A percentile compares a stretch with the other conserved stretches of the same genome.
These are phyloP conservation scores for Debaryomyces tyrocola DNA, from an alignment of 805 yeast genomes.

Conservation along the genomic window DNA sequence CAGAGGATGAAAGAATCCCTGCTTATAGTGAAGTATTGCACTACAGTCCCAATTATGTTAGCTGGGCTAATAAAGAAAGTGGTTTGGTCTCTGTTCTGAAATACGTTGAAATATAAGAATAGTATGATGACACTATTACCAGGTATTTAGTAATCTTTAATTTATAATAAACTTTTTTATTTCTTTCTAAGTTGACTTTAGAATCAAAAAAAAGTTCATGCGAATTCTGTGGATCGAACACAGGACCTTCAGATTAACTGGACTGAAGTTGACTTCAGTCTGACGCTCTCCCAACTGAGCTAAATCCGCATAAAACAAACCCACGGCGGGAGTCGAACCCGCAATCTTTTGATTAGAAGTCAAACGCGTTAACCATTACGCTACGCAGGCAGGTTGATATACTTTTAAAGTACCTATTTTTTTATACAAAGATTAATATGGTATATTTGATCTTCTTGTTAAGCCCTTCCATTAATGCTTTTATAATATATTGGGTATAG, in stretches of 20 bases:
- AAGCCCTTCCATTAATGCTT: too few relatives aligned
- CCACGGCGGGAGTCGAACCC: constrained; percentile 61
- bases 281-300: constrained; percentile 43
- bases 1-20: constrained; percentile 47
- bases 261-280: constrained; percentile 31
- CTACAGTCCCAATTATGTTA: constrained; percentile 63
- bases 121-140: neutral
- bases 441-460: too few relatives aligned
- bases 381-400: constrained; percentile 33
- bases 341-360: constrained; percentile 66
- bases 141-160: neutral
- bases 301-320: constrained; percentile 32
- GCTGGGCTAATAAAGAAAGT: constrained; percentile 62
- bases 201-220: constrained; percentile 14
- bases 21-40: constrained; percentile 70
- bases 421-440: too few relatives aligned
- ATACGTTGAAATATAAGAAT: constrained; percentile 27
- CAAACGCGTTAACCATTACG: constrained; percentile 70
- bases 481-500: too few relatives aligned
- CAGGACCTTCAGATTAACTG: constrained; percentile 31
- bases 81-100: constrained; percentile 67
- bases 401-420: neutral
- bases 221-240: constrained; percentile 32
- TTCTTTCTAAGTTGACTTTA: neutral
- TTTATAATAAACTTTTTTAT: neutral